Conservation (phyloP, 805 yeast species). For the Priceomyces melissophilus region DNA sequence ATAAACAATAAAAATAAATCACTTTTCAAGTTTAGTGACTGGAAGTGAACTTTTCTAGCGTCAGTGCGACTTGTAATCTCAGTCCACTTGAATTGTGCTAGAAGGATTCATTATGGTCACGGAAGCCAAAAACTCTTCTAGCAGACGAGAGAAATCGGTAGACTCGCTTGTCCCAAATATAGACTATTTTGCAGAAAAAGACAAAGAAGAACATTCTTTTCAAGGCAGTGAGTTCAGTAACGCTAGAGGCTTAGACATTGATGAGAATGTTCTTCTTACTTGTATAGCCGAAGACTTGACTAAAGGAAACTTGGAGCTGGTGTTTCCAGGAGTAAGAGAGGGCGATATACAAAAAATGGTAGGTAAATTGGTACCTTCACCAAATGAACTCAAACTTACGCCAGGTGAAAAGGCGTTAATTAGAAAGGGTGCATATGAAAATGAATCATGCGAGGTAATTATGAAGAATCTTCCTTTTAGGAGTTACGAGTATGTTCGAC, state of each 20-base stretch:
- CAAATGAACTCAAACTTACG: conserved; percentile 16
- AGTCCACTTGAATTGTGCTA: no score
- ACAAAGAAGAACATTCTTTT: background rate
- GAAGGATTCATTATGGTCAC: no score
- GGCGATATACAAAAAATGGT: conserved; percentile 2
- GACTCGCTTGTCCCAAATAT: no score
- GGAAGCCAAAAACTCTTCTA: no score
- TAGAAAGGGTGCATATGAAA: conserved; percentile 13
- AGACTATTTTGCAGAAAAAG: no score
- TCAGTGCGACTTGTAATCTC: no score
- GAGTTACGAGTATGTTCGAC: conserved; percentile 15
- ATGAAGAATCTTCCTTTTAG: conserved; percentile 23
- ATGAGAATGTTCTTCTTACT: conserved; percentile 5
- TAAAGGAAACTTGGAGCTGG: conserved; percentile 8
- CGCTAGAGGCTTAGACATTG: background rate
- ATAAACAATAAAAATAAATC: no score
- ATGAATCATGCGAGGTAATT: conserved; percentile 12
- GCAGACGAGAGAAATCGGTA: no score
- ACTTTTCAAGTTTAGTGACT: no score
- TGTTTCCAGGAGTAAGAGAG: conserved; percentile 11
- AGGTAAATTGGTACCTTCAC: background rate
- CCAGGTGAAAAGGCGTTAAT: conserved; percentile 21
- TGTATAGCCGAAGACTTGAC: conserved; percentile 18
- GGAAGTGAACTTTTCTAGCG: no score
- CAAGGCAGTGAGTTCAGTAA: no score